Evolutionary conservation across 2,329 filamentous ascomycete species (phyloP).

Genomic region (Rutstroemia sp.): DNA sequence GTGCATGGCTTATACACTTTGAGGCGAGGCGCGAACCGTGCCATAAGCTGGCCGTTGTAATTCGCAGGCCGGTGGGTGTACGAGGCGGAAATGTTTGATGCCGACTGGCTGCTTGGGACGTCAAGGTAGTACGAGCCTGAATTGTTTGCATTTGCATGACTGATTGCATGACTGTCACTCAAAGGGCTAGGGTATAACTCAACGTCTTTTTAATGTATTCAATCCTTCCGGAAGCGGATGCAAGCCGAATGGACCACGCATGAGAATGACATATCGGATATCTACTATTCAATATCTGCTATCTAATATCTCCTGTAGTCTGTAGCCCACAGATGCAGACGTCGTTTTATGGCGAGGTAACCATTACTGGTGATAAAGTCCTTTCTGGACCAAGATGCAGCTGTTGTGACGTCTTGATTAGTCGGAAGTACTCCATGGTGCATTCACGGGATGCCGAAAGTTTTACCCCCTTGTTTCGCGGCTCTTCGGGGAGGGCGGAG

Average conservation of each 20-base stretch:
- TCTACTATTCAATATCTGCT: neutral
- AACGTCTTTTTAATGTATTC: neutral
- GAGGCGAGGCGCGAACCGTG: neutral
- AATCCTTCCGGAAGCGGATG: neutral
- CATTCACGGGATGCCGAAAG: too few relatives aligned
- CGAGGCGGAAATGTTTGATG: neutral
- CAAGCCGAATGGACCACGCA: neutral
- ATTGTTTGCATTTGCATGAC: neutral
- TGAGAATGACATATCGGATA: neutral
- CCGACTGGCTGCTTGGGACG: slow-evolving; percentile 1
- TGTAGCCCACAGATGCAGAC: neutral
- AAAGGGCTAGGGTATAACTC: too few relatives aligned
- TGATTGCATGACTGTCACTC: too few relatives aligned
- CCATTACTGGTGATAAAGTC: neutral
- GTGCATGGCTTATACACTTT: neutral
- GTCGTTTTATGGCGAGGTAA: neutral
- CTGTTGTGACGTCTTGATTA: too few relatives aligned
- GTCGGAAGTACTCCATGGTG: too few relatives aligned
- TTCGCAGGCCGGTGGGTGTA: neutral
- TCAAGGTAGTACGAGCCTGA: neutral
- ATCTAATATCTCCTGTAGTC: neutral
- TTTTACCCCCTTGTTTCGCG: too few relatives aligned
- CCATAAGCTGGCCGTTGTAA: slow-evolving; percentile 4
- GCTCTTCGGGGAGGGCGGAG: too few relatives aligned
- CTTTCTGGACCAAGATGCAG: too few relatives aligned